Percentiles rank a stretch among this genome's conserved stretches.
These are phyloP conservation scores for Fabrea salina DNA, from an alignment of 169 alveolate genomes.

Conservation along the genomic window DNA sequence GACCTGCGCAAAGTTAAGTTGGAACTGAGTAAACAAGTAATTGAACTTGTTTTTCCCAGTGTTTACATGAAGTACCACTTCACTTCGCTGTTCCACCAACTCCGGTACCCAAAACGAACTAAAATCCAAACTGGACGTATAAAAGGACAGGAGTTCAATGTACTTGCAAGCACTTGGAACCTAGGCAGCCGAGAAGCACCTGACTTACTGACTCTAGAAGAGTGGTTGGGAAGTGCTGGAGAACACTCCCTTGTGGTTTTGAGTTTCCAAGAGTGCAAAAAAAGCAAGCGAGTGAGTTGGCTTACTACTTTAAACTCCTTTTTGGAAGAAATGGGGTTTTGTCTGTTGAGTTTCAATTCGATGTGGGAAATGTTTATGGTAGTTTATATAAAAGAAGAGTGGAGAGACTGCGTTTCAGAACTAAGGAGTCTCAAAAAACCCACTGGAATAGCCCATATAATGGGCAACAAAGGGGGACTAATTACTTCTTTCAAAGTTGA, in stretches of 20 bases:
- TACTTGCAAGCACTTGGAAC: slow-evolving; percentile 5
- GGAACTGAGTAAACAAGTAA: background rate
- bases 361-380: slow-evolving; percentile 59
- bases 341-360: slow-evolving; percentile 12
- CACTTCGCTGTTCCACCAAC: background rate
- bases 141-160: background rate
- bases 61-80: slow-evolving; percentile 12
- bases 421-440: slow-evolving; percentile 25
- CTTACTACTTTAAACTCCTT: slow-evolving; percentile 24
- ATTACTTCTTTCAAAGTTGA: slow-evolving; percentile 32
- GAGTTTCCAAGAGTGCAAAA: slow-evolving; percentile 45
- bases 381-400: slow-evolving; percentile 13
- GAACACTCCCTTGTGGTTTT: slow-evolving; percentile 27
- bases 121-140: background rate
- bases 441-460: slow-evolving; percentile 42
- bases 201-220: background rate
- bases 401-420: slow-evolving; percentile 7
- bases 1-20: background rate
- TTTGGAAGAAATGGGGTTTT: background rate
- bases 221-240: background rate
- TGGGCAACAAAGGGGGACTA: slow-evolving; percentile 57
- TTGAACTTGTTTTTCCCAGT: background rate
- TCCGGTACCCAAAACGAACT: background rate
- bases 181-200: background rate
- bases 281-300: background rate